Evolutionary conservation across 306 rosid genomes (phyloP), one percentile per base, ranked within the genome.

Genomic region (Cucumis cinereus): DNA sequence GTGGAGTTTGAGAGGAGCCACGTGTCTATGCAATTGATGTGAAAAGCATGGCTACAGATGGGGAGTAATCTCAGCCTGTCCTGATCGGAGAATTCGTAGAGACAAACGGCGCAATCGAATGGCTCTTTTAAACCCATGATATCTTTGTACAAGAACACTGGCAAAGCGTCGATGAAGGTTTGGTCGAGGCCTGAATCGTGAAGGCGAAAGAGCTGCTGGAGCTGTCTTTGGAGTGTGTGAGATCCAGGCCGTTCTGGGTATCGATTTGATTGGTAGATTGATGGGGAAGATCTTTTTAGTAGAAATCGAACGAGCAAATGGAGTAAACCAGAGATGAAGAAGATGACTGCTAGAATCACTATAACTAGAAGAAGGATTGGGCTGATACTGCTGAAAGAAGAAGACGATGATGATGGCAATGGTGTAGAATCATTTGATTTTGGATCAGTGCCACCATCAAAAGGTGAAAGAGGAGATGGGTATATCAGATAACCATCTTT

Each of bases 1-100:
- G 98, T 91, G 15, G 91, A 87, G 38, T 87, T 90, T 16, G 98
- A 88, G 14, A 91, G 88, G 19, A 93, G 97, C 98, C 98, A 93
- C 17, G 91, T 88, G 78, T 91, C 98, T 26, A 93, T 88, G 69
- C 98, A 93, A 45, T 77, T 77, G 58, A 83, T 81, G 79, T 93
- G 98, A 74, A 93, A 93, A 9, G 98, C 97, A 79, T 93, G 98
- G 41, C 92, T 80, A 75, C 98, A 93, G 3, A 60, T 22, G 0
- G 98, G 98, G 64, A 93, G 86, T 84, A 91, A 79, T 50, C 98
- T 88, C 74, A 93, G 81, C 79, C 80, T 85, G 82, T 93, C 98
- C 0, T 84, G 77, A 5, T 85, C 81, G 1, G 86, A 87, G 73
- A 91, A 91, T 41, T 87, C 96, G 68, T 85, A 85, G 0, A 93